A percentile compares a stretch with the other conserved stretches of the same genome.
phyloP scores from a whole-genome alignment of 2,329 filamentous ascomycete species.

The Aaosphaeria arxii region DNA sequence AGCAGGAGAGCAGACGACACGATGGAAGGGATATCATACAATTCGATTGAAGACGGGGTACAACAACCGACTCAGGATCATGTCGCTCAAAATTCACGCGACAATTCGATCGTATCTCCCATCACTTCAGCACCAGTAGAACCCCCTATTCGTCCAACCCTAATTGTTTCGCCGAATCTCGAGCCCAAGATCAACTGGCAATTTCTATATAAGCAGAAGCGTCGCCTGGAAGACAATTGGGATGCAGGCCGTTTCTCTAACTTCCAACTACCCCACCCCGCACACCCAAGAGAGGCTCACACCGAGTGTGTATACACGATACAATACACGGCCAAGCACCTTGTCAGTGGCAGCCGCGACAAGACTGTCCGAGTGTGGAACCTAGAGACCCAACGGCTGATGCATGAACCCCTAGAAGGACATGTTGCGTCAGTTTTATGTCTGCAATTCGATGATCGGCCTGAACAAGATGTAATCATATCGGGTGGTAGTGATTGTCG shows the following conservation, averaged over 20 bases:
- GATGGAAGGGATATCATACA: conserved; percentile 38
- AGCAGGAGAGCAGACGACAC: conserved; percentile 24
- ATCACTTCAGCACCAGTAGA: conserved; percentile 9
- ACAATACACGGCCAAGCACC: conserved; percentile 78
- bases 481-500: conserved; percentile 91
- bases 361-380: conserved; percentile 69
- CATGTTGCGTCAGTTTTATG: conserved; percentile 88
- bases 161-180: conserved; percentile 33
- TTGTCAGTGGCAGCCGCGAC: conserved; percentile 93
- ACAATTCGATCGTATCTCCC: conserved; percentile 4
- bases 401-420: conserved; percentile 68
- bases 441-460: conserved; percentile 87
- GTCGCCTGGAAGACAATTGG: conserved; percentile 88
- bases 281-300: conserved; percentile 77
- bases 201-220: conserved; percentile 85
- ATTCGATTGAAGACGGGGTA: conserved; percentile 8
- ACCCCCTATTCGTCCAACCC: conserved; percentile 30
- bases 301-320: conserved; percentile 92
- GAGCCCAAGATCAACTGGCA: conserved; percentile 80
- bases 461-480: conserved; percentile 86
- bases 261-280: conserved; percentile 86
- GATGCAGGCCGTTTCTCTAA: conserved; percentile 75
- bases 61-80: too few relatives aligned
- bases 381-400: conserved; percentile 74
- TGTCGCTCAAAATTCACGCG: conserved; percentile 7